Evolutionary conservation across 805 yeast species (phyloP).

Genomic region (Saccharomycopsis sp.): DNA sequence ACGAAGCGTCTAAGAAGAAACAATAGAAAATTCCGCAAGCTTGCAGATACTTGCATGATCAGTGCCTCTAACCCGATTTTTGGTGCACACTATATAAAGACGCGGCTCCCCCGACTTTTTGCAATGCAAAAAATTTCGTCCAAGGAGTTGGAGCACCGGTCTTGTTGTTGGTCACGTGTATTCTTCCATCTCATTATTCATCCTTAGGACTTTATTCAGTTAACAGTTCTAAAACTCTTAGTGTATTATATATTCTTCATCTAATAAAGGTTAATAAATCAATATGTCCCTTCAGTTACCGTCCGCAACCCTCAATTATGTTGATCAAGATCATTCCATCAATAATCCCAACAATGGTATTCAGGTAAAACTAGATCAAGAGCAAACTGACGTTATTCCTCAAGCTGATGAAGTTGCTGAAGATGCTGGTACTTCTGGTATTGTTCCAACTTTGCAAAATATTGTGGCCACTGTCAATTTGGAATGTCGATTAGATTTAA

Average conservation of each 20-base stretch:
- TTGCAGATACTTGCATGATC: constrained; percentile 2
- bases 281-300: constrained; percentile 16
- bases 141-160: too few relatives aligned
- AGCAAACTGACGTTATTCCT: neutral
- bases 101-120: constrained; percentile 8
- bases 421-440: constrained; percentile 81
- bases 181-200: neutral
- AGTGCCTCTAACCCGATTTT: constrained; percentile 1
- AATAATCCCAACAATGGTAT: neutral
- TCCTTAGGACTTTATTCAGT: constrained; percentile 8
- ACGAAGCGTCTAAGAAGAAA: constrained; percentile 19
- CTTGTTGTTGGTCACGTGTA: constrained; percentile 7
- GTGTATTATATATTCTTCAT: too few relatives aligned
- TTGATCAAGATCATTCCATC: constrained; percentile 14
- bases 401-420: constrained; percentile 13
- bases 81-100: constrained; percentile 6
- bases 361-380: too few relatives aligned
- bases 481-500: constrained; percentile 91
- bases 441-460: constrained; percentile 87
- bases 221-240: constrained; percentile 7
- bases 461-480: constrained; percentile 96
- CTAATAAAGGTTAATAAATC: neutral
- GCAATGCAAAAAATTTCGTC: too few relatives aligned
- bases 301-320: constrained; percentile 7
- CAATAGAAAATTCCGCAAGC: neutral